These are phyloP conservation scores for Phytophthora constricta DNA, from an alignment of 352 stramenopile genomes.

Conservation along the genomic window DNA sequence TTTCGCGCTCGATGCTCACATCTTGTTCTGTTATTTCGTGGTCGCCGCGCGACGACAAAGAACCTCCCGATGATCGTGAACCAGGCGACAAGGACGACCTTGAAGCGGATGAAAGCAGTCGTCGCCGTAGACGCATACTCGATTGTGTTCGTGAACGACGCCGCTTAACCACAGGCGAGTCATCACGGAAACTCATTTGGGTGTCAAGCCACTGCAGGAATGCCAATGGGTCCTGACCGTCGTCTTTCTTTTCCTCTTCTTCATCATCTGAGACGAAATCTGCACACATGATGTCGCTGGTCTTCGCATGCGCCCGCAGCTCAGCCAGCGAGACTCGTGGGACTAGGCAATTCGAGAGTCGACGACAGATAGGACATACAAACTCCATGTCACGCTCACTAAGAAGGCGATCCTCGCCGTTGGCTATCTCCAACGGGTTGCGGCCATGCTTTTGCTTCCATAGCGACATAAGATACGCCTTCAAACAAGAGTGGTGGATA, in stretches of 20 bases:
- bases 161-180: conserved; percentile 45
- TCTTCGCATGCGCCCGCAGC: conserved; percentile 15
- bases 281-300: conserved; percentile 16
- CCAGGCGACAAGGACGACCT: conserved; percentile 40
- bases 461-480: conserved; percentile 72
- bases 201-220: conserved; percentile 61
- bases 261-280: conserved; percentile 39
- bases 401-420: conserved; percentile 65
- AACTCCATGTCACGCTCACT: conserved; percentile 79
- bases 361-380: conserved; percentile 77
- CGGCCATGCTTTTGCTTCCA: conserved; percentile 68
- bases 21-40: conserved; percentile 31
- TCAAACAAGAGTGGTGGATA: conserved; percentile 74
- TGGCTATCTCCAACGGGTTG: conserved; percentile 46
- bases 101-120: conserved; percentile 38
- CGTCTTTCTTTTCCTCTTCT: conserved; percentile 48
- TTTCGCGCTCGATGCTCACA: conserved; percentile 42
- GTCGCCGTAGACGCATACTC: conserved; percentile 41
- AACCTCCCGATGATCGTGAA: conserved; percentile 25
- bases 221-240: conserved; percentile 43
- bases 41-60: conserved; percentile 15
- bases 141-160: conserved; percentile 49
- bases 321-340: conserved; percentile 42
- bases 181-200: conserved; percentile 61
- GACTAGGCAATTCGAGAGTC: conserved; percentile 78